These are phyloP conservation scores for Hyaloscypha finlandica DNA, from an alignment of 495 filamentous ascomycete species.

Conservation along the genomic window DNA sequence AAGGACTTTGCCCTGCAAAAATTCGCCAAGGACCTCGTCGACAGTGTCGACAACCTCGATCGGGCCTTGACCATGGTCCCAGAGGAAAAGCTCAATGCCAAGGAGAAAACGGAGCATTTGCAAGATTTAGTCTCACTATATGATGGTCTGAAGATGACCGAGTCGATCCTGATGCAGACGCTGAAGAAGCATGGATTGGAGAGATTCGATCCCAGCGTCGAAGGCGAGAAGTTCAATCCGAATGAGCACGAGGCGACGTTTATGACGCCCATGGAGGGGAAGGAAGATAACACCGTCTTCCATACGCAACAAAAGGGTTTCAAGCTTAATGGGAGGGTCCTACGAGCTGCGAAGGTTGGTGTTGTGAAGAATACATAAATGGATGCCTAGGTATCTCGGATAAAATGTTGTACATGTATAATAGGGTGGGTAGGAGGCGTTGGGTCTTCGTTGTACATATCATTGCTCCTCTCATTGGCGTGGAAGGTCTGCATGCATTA, in stretches of 20 bases:
- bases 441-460: slow-evolving; percentile 28
- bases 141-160: slow-evolving; percentile 91
- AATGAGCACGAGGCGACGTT: slow-evolving; percentile 96
- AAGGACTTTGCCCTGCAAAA: slow-evolving; percentile 92
- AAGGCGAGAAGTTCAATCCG: slow-evolving; percentile 81
- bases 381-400: background rate
- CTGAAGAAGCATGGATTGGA: slow-evolving; percentile 93
- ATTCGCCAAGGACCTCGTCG: slow-evolving; percentile 92
- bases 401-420: slow-evolving; percentile 44
- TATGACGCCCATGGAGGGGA: slow-evolving; percentile 77
- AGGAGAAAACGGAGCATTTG: slow-evolving; percentile 53
- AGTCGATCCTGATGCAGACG: slow-evolving; percentile 82
- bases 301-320: slow-evolving; percentile 95
- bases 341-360: slow-evolving; percentile 93
- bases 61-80: slow-evolving; percentile 82
- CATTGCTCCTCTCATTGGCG: slow-evolving; percentile 29
- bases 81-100: slow-evolving; percentile 61
- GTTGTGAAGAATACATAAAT: slow-evolving; percentile 66
- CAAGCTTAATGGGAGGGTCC: slow-evolving; percentile 81
- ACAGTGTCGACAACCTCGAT: slow-evolving; percentile 95
- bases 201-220: slow-evolving; percentile 72
- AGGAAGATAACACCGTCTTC: slow-evolving; percentile 90
- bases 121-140: slow-evolving; percentile 79
- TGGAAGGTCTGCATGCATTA: slow-evolving; percentile 21
- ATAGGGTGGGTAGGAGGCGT: slow-evolving; percentile 27